Conservation (phyloP, 345 rosid genomes). For the Cochlearia excelsa region DNA sequence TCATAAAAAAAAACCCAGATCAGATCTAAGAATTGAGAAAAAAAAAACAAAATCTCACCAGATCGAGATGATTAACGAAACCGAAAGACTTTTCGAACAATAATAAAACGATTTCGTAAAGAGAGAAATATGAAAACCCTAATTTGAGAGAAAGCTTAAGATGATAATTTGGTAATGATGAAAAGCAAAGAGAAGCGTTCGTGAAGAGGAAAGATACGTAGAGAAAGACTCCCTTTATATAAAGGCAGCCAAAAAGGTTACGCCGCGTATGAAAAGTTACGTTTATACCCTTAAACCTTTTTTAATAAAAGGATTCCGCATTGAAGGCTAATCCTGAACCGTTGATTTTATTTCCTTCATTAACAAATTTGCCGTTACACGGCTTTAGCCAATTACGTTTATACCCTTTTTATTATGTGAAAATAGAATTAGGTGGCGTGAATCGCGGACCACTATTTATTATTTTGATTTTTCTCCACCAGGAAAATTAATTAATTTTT, state of each 20-base stretch:
- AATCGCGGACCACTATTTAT: no score
- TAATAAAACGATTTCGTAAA: neutral
- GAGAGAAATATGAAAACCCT: slow-evolving; percentile 16
- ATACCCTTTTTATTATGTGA: slow-evolving; percentile 9
- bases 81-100: neutral
- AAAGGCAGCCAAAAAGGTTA: slow-evolving; percentile 4
- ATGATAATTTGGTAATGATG: slow-evolving; percentile 38
- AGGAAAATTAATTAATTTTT: no score
- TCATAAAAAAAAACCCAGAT: neutral
- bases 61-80: slow-evolving; percentile 21
- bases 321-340: slow-evolving; percentile 11
- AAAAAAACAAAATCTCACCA: slow-evolving; percentile 26
- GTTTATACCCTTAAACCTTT: slow-evolving; percentile 17
- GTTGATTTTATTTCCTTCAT: neutral
- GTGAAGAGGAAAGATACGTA: slow-evolving; percentile 16
- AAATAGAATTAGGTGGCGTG: slow-evolving; percentile 12
- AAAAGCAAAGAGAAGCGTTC: slow-evolving; percentile 36
- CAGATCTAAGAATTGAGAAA: slow-evolving; percentile 2
- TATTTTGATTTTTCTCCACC: no score
- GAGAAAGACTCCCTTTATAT: slow-evolving; percentile 23
- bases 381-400: slow-evolving; percentile 17
- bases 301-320: neutral
- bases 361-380: slow-evolving; percentile 9
- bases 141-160: slow-evolving; percentile 17
- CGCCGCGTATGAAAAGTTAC: neutral